A percentile compares a stretch with the other conserved stretches of the same genome.
These are phyloP conservation scores for Nicotiana noctiflora DNA, from an alignment of 257 asterid species.

Conservation along the genomic window DNA sequence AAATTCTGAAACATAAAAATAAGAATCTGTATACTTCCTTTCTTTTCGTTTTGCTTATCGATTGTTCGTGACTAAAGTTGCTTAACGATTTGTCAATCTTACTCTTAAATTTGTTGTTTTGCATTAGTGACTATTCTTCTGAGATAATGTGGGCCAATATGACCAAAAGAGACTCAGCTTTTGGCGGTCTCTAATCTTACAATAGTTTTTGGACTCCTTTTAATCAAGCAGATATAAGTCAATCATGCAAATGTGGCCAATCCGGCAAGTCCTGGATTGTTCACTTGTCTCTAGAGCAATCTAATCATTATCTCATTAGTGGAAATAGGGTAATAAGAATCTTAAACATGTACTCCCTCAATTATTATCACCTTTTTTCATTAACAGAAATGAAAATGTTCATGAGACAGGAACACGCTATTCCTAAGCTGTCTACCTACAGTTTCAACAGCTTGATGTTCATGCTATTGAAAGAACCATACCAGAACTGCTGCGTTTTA, in stretches of 20 bases:
- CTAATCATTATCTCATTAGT: neutral
- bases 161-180: neutral
- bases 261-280: neutral
- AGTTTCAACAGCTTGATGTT: neutral
- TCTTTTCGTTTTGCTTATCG: neutral
- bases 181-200: neutral
- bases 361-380: neutral
- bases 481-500: neutral
- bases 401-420: too few species aligned
- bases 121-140: neutral
- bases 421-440: neutral
- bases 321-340: neutral
- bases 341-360: neutral
- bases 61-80: neutral
- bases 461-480: neutral
- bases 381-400: neutral
- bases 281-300: neutral
- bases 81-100: neutral
- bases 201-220: neutral
- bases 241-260: neutral
- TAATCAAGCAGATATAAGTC: neutral
- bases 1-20: neutral
- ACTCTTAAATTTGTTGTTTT: neutral
- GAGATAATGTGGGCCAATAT: neutral
- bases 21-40: neutral